These are phyloP conservation scores for Prunus salicina DNA, from an alignment of 306 rosid genomes.

Conservation along the genomic window DNA sequence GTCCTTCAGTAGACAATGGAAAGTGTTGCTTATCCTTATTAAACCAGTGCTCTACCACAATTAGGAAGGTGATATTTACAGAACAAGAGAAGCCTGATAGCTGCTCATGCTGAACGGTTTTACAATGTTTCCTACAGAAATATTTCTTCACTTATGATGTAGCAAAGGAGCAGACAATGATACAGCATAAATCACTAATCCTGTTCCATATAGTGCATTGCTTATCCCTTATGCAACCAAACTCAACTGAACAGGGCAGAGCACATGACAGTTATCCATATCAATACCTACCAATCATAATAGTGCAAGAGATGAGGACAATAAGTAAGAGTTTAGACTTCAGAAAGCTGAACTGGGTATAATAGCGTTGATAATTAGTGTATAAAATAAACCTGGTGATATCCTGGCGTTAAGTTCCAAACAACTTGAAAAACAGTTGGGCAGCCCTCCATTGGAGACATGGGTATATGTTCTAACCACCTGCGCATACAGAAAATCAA, in stretches of 20 bases:
- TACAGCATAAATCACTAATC: not conserved
- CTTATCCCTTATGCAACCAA: not conserved
- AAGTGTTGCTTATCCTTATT: no score
- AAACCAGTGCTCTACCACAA: not conserved
- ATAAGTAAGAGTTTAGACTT: not conserved
- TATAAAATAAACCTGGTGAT: conserved; percentile 58
- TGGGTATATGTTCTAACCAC: conserved; percentile 63
- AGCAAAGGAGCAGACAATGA: not conserved
- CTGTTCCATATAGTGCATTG: not conserved
- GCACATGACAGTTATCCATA: not conserved
- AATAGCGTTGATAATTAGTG: conserved; percentile 2
- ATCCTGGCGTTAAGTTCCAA: conserved; percentile 75
- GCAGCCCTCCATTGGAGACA: conserved; percentile 78
- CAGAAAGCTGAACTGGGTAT: not conserved
- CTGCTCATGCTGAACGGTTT: not conserved
- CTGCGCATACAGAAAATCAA: conserved; percentile 37
- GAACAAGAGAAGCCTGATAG: not conserved
- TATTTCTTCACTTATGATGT: not conserved
- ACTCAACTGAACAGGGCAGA: not conserved
- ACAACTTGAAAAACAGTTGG: conserved; percentile 76
- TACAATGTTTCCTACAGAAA: not conserved
- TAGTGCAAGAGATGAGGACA: not conserved
- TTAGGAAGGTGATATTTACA: not conserved
- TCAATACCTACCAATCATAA: conserved; percentile 1
- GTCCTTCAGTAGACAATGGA: no score